A percentile compares a stretch with the other conserved stretches of the same genome.
phyloP scores from a whole-genome alignment of 768 basidiomycete genomes.

The Mycena sanguinolenta region DNA sequence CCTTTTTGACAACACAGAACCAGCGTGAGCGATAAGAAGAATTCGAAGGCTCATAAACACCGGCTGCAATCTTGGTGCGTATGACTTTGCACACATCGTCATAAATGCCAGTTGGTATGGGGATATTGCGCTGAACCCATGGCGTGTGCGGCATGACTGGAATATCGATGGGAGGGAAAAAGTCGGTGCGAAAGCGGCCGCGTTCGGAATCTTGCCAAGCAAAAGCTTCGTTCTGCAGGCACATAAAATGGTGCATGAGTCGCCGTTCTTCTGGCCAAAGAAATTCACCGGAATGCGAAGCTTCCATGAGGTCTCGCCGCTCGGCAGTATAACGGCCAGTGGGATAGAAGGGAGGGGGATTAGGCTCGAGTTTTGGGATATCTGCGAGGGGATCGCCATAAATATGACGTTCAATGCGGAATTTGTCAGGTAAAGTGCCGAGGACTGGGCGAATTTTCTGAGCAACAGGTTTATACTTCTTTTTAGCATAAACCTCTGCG shows the following conservation, averaged over 20 bases:
- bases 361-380: conserved; percentile 28
- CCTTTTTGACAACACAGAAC: conserved; percentile 39
- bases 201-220: too few relatives aligned
- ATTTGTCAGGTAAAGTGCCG: conserved; percentile 36
- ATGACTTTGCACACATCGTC: conserved; percentile 31
- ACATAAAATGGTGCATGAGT: neutral
- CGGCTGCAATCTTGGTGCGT: conserved; percentile 18
- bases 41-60: conserved; percentile 27
- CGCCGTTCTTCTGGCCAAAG: neutral
- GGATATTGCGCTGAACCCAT: conserved; percentile 24
- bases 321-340: conserved; percentile 35
- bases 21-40: conserved; percentile 30
- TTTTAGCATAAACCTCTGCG: conserved; percentile 21
- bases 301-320: conserved; percentile 28
- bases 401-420: conserved; percentile 34
- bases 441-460: conserved; percentile 38
- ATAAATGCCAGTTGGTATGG: conserved; percentile 39
- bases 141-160: too few relatives aligned
- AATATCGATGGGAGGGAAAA: too few relatives aligned
- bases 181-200: too few relatives aligned
- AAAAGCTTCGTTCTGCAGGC: conserved; percentile 27
- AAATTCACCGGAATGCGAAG: conserved; percentile 26
- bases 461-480: conserved; percentile 35
- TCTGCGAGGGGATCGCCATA: conserved; percentile 35
- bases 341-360: conserved; percentile 22